Evolutionary conservation across 2,329 filamentous ascomycete genomes (phyloP).

Genomic region (Alternaria postmessia): DNA sequence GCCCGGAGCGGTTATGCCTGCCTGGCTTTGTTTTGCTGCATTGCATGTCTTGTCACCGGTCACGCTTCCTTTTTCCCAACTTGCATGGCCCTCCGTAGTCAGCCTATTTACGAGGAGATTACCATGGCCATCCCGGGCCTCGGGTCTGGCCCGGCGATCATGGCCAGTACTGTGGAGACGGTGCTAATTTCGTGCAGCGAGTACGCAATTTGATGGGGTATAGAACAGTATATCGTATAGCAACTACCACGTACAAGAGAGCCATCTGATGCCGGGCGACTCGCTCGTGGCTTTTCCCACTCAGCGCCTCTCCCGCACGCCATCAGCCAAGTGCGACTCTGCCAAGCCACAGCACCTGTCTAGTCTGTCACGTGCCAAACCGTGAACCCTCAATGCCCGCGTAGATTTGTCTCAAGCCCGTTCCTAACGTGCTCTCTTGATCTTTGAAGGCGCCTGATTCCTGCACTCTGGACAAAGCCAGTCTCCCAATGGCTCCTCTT

Average conservation of each 20-base stretch:
- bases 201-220: slow-evolving; percentile 13
- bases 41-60: slow-evolving; percentile 1
- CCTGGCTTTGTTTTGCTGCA: not conserved
- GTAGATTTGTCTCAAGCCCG: not conserved
- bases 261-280: not conserved
- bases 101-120: slow-evolving; percentile 3
- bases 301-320: slow-evolving; percentile 27
- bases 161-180: slow-evolving; percentile 10
- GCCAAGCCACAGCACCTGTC: slow-evolving; percentile 16
- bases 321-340: slow-evolving; percentile 8
- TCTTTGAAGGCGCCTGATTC: slow-evolving; percentile 51
- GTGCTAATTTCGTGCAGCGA: slow-evolving; percentile 7
- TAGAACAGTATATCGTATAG: slow-evolving; percentile 8
- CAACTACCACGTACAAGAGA: not conserved
- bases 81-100: not conserved
- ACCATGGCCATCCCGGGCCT: slow-evolving; percentile 10
- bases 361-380: not conserved
- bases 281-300: slow-evolving; percentile 13
- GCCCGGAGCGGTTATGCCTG: not conserved
- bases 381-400: not conserved
- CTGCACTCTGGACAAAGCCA: slow-evolving; percentile 59
- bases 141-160: slow-evolving; percentile 18
- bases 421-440: slow-evolving; percentile 49
- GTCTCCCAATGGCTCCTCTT: slow-evolving; percentile 59
- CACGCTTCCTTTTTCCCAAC: not conserved